Conservation (phyloP, 2,329 filamentous ascomycete species). For the Madurella mycetomatis region DNA sequence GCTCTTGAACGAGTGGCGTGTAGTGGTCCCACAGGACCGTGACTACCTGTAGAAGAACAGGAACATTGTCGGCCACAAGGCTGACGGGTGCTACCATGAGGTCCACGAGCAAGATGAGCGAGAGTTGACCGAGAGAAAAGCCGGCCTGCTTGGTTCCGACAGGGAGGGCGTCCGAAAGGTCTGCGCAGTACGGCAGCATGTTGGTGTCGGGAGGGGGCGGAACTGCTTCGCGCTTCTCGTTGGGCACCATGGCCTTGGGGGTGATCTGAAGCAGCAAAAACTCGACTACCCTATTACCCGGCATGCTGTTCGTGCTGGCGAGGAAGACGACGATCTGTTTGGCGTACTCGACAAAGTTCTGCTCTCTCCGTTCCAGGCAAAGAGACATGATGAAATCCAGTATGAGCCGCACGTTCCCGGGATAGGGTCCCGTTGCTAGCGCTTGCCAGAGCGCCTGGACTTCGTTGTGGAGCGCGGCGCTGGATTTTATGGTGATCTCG, state of each 20-base stretch:
- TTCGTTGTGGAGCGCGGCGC: slow-evolving; percentile 85
- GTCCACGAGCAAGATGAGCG: slow-evolving; percentile 89
- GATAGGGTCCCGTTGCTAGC: slow-evolving; percentile 85
- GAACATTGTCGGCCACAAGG: slow-evolving; percentile 72
- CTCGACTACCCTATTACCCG: slow-evolving; percentile 88
- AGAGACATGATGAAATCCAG: slow-evolving; percentile 94
- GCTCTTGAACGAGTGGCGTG: slow-evolving; percentile 88
- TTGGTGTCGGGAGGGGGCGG: slow-evolving; percentile 68
- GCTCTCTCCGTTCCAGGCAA: slow-evolving; percentile 88
- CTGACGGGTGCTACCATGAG: slow-evolving; percentile 90
- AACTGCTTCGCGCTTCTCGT: slow-evolving; percentile 68
- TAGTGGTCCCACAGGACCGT: slow-evolving; percentile 98
- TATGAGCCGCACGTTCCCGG: slow-evolving; percentile 88
- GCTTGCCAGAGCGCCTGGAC: slow-evolving; percentile 98
- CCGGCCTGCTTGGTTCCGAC: slow-evolving; percentile 88
- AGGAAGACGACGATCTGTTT: slow-evolving; percentile 98
- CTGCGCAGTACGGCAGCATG: slow-evolving; percentile 82
- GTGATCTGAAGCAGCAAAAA: slow-evolving; percentile 87
- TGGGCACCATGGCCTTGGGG: slow-evolving; percentile 94
- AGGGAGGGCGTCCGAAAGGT: slow-evolving; percentile 72
- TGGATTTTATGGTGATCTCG: slow-evolving; percentile 92
- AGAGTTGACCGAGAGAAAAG: slow-evolving; percentile 87
- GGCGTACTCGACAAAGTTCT: slow-evolving; percentile 96
- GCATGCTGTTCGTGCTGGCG: slow-evolving; percentile 67
- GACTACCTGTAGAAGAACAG: slow-evolving; percentile 83